Evolutionary conservation across 2,329 filamentous ascomycete genomes (phyloP), one percentile per base, ranked within the genome.

Genomic region (Xylariaceae sp.): DNA sequence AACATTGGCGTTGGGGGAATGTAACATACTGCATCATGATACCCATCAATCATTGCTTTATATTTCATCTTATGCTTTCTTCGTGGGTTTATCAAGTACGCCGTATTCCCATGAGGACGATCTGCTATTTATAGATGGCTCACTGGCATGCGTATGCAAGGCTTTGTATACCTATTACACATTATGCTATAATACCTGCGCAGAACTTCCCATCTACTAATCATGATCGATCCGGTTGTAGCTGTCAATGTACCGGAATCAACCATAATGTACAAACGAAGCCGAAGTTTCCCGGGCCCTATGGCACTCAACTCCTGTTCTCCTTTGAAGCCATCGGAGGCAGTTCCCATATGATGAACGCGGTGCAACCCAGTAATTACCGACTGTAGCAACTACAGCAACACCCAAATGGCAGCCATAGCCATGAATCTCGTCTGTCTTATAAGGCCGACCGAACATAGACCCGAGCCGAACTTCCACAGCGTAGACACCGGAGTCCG

Each of bases 101-200:
- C 29, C 40, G 37, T 18, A 47, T 51, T 30, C 40, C 8, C 8
- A 50, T 19, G 48, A 47, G 44, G 36, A 36, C 18, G 47, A 49
- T 18, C 47, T 47, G 45, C 9, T 19, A 41, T 46, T 43, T 30
- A 49, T 49, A 29, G 30, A 34, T 12, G 34, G 18, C 36, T 18
- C 19, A 26, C 16, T 19, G 22, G 40, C 3, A 21, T 16, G 34
- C 6, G 30, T 26, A 34, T 32, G 34, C 34, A 44, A 42, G 32
- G 32, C 32, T 34, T 26, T 51, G 47, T 51, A 56, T 22, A n/a
- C n/a, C n/a, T n/a, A 51, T 54, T 47, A 44, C 51, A 40, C n/a
- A 30, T 18, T 49, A 15, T 34, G 32, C 10, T 34, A 10, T 34
- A 26, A 4, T 8, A 7, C 6, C 10, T 45, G 34, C 47, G 37